Conservation (phyloP, 2,329 filamentous ascomycete genomes). For the Chrysosporium queenslandicum region DNA sequence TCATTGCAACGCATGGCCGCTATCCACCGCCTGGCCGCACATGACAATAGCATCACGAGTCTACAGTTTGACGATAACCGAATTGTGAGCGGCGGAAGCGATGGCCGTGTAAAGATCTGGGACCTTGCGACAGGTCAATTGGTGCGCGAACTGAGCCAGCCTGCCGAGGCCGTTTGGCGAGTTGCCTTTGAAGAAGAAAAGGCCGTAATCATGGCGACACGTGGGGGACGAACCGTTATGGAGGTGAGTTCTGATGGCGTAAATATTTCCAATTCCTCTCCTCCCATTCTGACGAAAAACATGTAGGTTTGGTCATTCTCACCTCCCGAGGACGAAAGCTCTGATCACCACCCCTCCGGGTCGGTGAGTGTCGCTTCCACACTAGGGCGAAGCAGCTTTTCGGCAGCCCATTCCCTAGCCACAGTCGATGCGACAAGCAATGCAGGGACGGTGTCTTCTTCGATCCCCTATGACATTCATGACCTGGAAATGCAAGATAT, state of each 20-base stretch:
- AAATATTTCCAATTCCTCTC: background rate
- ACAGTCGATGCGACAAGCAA: slow-evolving; percentile 5
- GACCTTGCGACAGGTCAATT: slow-evolving; percentile 84
- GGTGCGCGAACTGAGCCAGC: slow-evolving; percentile 80
- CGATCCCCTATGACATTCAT: slow-evolving; percentile 11
- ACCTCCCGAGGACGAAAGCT: slow-evolving; percentile 60
- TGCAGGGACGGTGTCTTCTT: slow-evolving; percentile 4
- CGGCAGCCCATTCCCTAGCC: background rate
- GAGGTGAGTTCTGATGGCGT: slow-evolving; percentile 50
- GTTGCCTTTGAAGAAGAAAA: slow-evolving; percentile 98
- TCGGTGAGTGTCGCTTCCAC: slow-evolving; percentile 44
- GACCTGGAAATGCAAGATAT: slow-evolving; percentile 14
- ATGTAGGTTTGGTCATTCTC: slow-evolving; percentile 88
- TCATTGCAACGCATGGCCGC: slow-evolving; percentile 81
- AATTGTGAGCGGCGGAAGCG: slow-evolving; percentile 90
- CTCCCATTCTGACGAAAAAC: slow-evolving; percentile 8
- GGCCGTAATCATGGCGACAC: slow-evolving; percentile 86
- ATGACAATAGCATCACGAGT: slow-evolving; percentile 97
- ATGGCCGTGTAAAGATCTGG: slow-evolving; percentile 98
- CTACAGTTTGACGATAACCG: slow-evolving; percentile 93
- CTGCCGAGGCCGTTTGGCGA: slow-evolving; percentile 91
- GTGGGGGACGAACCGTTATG: slow-evolving; percentile 84
- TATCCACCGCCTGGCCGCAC: slow-evolving; percentile 87
- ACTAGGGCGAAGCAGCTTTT: background rate
- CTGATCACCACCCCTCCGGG: slow-evolving; percentile 82